A percentile compares a stretch with the other conserved stretches of the same genome.
Conservation (phyloP, 371 early-diverging fungal genomes). For the Saksenaea oblongispora region DNA sequence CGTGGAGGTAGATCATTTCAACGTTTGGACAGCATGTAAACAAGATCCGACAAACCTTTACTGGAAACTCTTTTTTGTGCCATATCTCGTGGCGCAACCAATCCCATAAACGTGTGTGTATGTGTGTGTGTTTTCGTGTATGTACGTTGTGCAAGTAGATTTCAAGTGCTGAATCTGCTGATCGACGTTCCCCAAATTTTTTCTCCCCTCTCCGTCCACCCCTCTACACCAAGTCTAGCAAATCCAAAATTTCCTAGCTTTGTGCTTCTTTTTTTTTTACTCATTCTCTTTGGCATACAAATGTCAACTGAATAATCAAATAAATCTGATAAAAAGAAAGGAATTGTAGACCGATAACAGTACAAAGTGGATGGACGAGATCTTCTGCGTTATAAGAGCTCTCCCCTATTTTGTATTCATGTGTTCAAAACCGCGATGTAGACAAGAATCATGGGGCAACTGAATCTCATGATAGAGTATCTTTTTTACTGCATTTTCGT, state of each 20-base stretch:
- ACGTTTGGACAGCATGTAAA: slow-evolving; percentile 62
- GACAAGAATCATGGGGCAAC: slow-evolving; percentile 2
- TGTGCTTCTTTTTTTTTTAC: background rate
- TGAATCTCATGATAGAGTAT: background rate
- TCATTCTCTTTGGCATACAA: background rate
- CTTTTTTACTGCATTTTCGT: no score
- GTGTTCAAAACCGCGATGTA: background rate
- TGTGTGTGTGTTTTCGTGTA: background rate
- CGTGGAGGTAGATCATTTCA: slow-evolving; percentile 80
- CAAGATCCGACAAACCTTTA: background rate
- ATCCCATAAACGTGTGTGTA: slow-evolving; percentile 1
- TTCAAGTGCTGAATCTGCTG: slow-evolving; percentile 6
- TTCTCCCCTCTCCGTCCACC: background rate
- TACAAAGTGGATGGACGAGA: background rate
- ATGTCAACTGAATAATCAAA: background rate
- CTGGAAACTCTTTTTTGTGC: background rate
- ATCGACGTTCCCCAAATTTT: background rate
- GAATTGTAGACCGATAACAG: background rate
- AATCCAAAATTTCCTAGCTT: background rate
- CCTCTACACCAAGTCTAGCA: background rate
- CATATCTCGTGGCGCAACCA: slow-evolving; percentile 1
- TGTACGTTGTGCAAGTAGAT: background rate
- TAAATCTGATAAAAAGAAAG: background rate
- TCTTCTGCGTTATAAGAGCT: background rate
- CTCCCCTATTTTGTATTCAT: background rate